phyloP scores from a whole-genome alignment of 176 grass and related monocot genomes.

The Triticum urartu region DNA sequence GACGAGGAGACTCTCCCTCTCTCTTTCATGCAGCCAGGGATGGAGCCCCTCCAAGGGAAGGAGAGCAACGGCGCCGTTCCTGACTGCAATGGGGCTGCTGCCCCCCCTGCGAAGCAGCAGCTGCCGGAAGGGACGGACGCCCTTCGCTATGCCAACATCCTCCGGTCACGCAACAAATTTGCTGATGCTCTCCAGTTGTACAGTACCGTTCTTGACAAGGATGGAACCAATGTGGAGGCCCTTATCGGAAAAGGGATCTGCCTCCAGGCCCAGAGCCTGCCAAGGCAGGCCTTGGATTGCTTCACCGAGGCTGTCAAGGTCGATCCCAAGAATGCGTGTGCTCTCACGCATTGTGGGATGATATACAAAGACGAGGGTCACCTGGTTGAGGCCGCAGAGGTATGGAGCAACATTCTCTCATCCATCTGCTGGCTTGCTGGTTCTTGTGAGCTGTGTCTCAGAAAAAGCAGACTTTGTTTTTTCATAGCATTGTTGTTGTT shows the following conservation, averaged over 20 bases:
- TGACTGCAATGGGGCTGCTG: constrained; percentile 5
- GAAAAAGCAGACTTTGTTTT: background rate
- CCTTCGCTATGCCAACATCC: constrained; percentile 73
- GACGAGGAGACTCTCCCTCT: background rate
- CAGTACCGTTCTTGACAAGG: constrained; percentile 56
- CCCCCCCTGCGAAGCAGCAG: constrained; percentile 26
- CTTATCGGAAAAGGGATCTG: constrained; percentile 93
- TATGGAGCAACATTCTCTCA: constrained; percentile 34
- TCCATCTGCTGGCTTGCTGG: background rate
- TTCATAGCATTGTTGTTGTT: background rate
- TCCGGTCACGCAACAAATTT: constrained; percentile 89
- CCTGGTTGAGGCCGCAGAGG: constrained; percentile 89
- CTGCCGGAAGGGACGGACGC: constrained; percentile 48
- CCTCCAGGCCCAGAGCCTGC: constrained; percentile 72
- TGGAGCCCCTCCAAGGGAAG: constrained; percentile 26
- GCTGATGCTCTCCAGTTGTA: constrained; percentile 74
- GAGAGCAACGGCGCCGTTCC: constrained; percentile 32
- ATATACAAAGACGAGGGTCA: constrained; percentile 98
- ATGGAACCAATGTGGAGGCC: constrained; percentile 73
- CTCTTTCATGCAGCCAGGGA: constrained; percentile 34
- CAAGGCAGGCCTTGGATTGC: constrained; percentile 61
- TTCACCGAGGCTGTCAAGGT: constrained; percentile 67
- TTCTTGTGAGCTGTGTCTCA: background rate
- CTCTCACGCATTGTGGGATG: constrained; percentile 91
- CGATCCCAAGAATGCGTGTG: constrained; percentile 72